A percentile compares a stretch with the other conserved stretches of the same genome.
These are phyloP conservation scores for Aspergillus ochraceus DNA, from an alignment of 2,329 filamentous ascomycete genomes.

Conservation along the genomic window DNA sequence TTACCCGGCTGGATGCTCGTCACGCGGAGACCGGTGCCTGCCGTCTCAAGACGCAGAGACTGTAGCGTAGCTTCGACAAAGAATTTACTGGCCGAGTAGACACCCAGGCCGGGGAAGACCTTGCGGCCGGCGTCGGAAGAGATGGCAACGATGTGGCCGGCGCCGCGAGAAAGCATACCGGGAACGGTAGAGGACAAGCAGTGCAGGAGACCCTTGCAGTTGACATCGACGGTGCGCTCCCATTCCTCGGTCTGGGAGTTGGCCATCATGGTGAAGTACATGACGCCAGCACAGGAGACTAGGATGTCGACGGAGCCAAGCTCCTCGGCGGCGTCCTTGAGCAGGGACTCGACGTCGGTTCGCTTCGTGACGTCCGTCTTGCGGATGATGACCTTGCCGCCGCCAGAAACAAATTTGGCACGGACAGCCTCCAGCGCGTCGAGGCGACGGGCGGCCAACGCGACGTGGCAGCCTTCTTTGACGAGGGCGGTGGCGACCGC, in stretches of 20 bases:
- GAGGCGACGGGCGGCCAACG: conserved; percentile 68
- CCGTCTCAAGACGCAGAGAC: conserved; percentile 71
- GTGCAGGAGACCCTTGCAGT: conserved; percentile 80
- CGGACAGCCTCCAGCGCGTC: conserved; percentile 69
- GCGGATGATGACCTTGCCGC: conserved; percentile 66
- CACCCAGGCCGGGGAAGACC: conserved; percentile 76
- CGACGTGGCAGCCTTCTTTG: conserved; percentile 69
- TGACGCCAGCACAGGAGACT: conserved; percentile 78
- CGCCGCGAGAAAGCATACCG: conserved; percentile 67
- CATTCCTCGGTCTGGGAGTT: conserved; percentile 73
- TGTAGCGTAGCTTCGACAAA: conserved; percentile 84
- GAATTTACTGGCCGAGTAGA: conserved; percentile 82
- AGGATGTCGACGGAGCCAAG: conserved; percentile 76
- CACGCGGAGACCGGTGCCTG: conserved; percentile 69
- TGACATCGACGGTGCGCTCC: conserved; percentile 80
- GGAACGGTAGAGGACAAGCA: conserved; percentile 70
- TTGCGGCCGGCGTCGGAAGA: conserved; percentile 80
- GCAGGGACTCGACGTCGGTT: conserved; percentile 65
- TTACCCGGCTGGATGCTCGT: conserved; percentile 78
- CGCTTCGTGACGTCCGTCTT: conserved; percentile 72
- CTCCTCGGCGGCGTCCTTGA: conserved; percentile 58
- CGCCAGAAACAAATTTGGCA: conserved; percentile 56
- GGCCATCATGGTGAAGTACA: conserved; percentile 88
- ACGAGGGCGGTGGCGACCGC: conserved; percentile 70
- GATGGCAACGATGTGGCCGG: conserved; percentile 75